A percentile compares a stretch with the other conserved stretches of the same genome.
Conservation (phyloP, 805 yeast genomes). For the Schizosaccharomyces octosporus region DNA sequence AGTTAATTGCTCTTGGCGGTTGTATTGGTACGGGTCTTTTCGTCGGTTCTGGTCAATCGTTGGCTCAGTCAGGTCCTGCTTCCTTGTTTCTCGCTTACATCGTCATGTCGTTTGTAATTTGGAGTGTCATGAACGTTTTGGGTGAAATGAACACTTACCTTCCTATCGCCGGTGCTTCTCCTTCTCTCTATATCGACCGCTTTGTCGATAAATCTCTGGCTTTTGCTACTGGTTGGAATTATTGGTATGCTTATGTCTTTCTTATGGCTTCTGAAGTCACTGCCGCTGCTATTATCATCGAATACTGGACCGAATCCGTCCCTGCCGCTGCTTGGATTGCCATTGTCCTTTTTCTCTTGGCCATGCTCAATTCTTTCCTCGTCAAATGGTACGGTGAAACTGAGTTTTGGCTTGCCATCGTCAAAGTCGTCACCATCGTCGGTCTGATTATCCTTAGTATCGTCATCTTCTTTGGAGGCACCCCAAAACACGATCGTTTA, state of each 20-base stretch:
- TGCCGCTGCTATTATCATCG: constrained; percentile 33
- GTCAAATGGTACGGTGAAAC: constrained; percentile 43
- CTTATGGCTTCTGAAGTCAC: constrained; percentile 42
- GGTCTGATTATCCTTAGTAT: constrained; percentile 40
- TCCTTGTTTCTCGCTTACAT: constrained; percentile 26
- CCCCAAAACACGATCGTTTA: constrained; percentile 30
- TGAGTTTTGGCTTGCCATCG: constrained; percentile 32
- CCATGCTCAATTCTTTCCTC: constrained; percentile 27
- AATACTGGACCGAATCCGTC: constrained; percentile 24
- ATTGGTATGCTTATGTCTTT: constrained; percentile 39
- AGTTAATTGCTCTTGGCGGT: constrained; percentile 57
- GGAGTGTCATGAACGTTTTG: constrained; percentile 26
- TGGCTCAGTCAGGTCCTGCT: constrained; percentile 28
- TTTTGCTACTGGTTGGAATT: constrained; percentile 51
- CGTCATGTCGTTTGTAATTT: constrained; percentile 27
- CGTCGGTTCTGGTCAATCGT: constrained; percentile 26
- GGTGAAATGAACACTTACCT: constrained; percentile 42
- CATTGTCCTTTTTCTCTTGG: constrained; percentile 28
- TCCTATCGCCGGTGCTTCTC: constrained; percentile 40
- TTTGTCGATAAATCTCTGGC: constrained; percentile 45
- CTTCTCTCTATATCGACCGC: constrained; percentile 29
- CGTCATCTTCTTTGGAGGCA: constrained; percentile 30
- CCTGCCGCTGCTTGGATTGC: constrained; percentile 31
- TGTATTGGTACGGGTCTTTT: constrained; percentile 60
- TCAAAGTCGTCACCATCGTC: constrained; percentile 31